These are phyloP conservation scores for Nicotiana tomentosiformis DNA, from an alignment of 257 asterid species.

Conservation along the genomic window DNA sequence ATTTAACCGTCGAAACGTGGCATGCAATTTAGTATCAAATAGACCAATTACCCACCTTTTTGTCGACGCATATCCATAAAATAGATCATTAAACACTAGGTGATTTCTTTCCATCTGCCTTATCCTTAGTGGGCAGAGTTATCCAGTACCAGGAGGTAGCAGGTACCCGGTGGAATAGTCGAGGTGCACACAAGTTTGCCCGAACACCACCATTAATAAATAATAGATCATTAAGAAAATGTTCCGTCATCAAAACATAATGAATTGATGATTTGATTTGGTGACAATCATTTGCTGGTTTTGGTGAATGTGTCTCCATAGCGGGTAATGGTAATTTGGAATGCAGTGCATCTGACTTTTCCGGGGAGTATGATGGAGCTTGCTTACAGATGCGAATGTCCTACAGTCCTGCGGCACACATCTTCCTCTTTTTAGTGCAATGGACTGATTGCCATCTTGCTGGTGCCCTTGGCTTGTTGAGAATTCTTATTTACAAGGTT, in stretches of 20 bases:
- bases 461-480: slow-evolving; percentile 89
- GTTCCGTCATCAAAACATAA: not conserved
- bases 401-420: slow-evolving; percentile 85
- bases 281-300: not conserved
- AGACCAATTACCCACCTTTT: not conserved
- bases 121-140: too few species aligned
- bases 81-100: too few species aligned
- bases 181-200: too few species aligned
- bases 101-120: too few species aligned
- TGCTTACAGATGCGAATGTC: slow-evolving; percentile 93
- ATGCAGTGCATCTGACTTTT: slow-evolving; percentile 82
- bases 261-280: not conserved
- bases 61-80: not conserved
- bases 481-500: slow-evolving; percentile 89
- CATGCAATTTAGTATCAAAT: not conserved
- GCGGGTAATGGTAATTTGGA: slow-evolving; percentile 12
- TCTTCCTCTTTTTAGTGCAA: slow-evolving; percentile 81
- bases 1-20: not conserved
- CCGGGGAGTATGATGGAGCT: slow-evolving; percentile 85
- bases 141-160: too few species aligned
- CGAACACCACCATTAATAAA: too few species aligned
- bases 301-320: not conserved
- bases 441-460: slow-evolving; percentile 95
- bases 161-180: too few species aligned
- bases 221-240: not conserved